Evolutionary conservation across 352 stramenopile genomes (phyloP).

Genomic region (Pythium graminicola): DNA sequence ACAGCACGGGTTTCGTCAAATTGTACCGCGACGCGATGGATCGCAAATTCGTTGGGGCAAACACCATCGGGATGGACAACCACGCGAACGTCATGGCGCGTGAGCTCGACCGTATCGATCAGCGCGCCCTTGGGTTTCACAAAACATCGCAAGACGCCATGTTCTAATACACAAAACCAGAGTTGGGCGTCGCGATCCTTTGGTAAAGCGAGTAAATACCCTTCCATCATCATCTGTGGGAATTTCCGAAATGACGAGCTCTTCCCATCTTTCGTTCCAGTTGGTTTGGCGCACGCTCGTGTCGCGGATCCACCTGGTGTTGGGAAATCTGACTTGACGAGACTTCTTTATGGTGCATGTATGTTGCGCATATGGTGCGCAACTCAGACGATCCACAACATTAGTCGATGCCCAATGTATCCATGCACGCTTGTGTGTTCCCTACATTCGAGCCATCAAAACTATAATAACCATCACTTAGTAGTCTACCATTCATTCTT

Average conservation of each 20-base stretch:
- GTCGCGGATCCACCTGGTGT: slow-evolving; percentile 5
- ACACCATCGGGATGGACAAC: slow-evolving; percentile 36
- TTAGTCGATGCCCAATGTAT: too few relatives aligned
- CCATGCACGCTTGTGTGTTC: too few relatives aligned
- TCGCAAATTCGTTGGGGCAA: slow-evolving; percentile 64
- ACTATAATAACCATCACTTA: too few relatives aligned
- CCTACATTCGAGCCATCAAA: background rate
- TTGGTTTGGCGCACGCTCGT: slow-evolving; percentile 2
- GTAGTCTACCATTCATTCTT: background rate
- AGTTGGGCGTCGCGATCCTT: slow-evolving; percentile 39
- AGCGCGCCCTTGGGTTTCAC: slow-evolving; percentile 32
- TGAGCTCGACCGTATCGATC: slow-evolving; percentile 45
- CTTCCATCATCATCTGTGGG: slow-evolving; percentile 41
- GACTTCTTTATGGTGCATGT: slow-evolving; percentile 10
- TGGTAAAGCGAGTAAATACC: slow-evolving; percentile 59
- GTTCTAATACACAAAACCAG: slow-evolving; percentile 62
- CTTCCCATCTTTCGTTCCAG: background rate
- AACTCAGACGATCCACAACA: background rate
- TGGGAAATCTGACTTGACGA: slow-evolving; percentile 8
- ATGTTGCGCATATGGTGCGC: slow-evolving; percentile 7
- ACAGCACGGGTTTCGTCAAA: slow-evolving; percentile 43
- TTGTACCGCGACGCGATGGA: slow-evolving; percentile 42
- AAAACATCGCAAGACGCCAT: slow-evolving; percentile 51
- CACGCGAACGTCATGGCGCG: slow-evolving; percentile 56
- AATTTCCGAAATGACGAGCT: background rate